Conservation (phyloP, 2,329 filamentous ascomycete species). For the Mycogone perniciosa region DNA sequence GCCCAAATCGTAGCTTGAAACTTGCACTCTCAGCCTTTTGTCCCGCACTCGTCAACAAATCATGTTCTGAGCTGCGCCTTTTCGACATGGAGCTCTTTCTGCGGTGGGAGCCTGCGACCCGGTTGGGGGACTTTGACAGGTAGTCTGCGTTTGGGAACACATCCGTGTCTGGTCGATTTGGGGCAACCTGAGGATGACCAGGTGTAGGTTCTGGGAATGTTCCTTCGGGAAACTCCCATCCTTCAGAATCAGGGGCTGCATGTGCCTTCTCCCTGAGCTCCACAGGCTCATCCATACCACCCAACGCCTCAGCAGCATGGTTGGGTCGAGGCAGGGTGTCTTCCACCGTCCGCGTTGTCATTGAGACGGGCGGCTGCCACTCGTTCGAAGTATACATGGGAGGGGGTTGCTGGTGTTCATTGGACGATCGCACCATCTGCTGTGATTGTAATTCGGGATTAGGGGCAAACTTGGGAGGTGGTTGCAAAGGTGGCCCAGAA, state of each 20-base stretch:
- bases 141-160: constrained; percentile 78
- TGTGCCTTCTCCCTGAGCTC: constrained; percentile 42
- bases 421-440: constrained; percentile 48
- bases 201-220: constrained; percentile 52
- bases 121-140: constrained; percentile 71
- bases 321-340: constrained; percentile 28
- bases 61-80: constrained; percentile 63
- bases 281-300: constrained; percentile 34
- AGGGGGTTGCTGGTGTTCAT: constrained; percentile 38
- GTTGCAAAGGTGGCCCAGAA: constrained; percentile 51
- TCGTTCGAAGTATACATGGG: constrained; percentile 33
- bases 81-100: constrained; percentile 75
- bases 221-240: constrained; percentile 89
- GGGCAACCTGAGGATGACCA: constrained; percentile 41
- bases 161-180: constrained; percentile 75
- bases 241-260: constrained; percentile 55
- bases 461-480: constrained; percentile 27
- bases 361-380: constrained; percentile 28
- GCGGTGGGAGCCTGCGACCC: constrained; percentile 62
- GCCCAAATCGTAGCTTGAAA: constrained; percentile 89
- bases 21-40: constrained; percentile 64
- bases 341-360: constrained; percentile 30
- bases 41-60: constrained; percentile 44
- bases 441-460: constrained; percentile 38
- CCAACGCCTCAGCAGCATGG: constrained; percentile 34